These are phyloP conservation scores for Phytophthora sp. DNA, from an alignment of 352 stramenopile genomes.

Conservation along the genomic window DNA sequence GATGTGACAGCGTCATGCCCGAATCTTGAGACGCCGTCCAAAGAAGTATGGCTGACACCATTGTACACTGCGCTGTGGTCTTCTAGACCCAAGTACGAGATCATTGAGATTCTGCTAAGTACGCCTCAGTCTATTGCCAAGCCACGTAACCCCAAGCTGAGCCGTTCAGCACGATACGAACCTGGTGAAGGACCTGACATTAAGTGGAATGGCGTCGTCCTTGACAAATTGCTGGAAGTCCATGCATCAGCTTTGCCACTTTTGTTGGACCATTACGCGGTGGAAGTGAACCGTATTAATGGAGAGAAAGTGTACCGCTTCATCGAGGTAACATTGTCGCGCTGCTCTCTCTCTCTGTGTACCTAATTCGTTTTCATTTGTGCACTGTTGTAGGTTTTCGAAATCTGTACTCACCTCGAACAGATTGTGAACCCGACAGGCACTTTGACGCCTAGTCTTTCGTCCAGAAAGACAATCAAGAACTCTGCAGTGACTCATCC, in stretches of 20 bases:
- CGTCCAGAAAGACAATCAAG: conserved; percentile 42
- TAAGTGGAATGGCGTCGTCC: conserved; percentile 53
- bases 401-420: conserved; percentile 50
- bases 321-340: conserved; percentile 39
- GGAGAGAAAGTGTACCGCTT: conserved; percentile 56
- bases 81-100: conserved; percentile 40
- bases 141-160: conserved; percentile 45
- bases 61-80: conserved; percentile 55
- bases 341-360: conserved; percentile 1
- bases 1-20: conserved; percentile 52
- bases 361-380: background rate
- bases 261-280: conserved; percentile 55
- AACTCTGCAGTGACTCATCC: conserved; percentile 52
- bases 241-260: conserved; percentile 45
- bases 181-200: conserved; percentile 31
- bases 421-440: conserved; percentile 46
- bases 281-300: conserved; percentile 57
- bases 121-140: conserved; percentile 50
- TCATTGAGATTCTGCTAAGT: conserved; percentile 58
- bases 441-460: conserved; percentile 34
- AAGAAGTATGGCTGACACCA: conserved; percentile 51
- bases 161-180: conserved; percentile 34
- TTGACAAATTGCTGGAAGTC: conserved; percentile 50
- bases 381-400: conserved; percentile 35
- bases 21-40: conserved; percentile 40